A percentile compares a stretch with the other conserved stretches of the same genome.
phyloP scores from a whole-genome alignment of 202 grass and related monocot genomes.

The Carex arenaria region DNA sequence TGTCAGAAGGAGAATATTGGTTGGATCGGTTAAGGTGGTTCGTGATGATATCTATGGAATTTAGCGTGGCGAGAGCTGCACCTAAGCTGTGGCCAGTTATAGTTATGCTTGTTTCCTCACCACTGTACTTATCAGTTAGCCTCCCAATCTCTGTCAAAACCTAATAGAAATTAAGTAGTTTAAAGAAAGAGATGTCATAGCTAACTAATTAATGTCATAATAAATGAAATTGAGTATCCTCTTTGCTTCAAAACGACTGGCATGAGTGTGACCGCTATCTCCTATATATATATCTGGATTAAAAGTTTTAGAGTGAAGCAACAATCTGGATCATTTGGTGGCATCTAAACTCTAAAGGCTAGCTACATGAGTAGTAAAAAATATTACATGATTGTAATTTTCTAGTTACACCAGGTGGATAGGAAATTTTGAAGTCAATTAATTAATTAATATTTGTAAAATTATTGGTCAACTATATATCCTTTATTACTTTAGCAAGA shows the following conservation, averaged over 20 bases:
- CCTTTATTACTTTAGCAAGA: background rate
- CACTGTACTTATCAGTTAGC: conserved; percentile 33
- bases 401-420: background rate
- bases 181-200: background rate
- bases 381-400: background rate
- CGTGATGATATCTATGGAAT: conserved; percentile 48
- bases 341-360: background rate
- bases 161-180: conserved; percentile 20
- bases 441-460: background rate
- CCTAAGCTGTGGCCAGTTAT: conserved; percentile 77
- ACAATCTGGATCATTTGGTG: background rate
- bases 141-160: conserved; percentile 30
- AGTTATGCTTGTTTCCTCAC: conserved; percentile 54
- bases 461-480: background rate
- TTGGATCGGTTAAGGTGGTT: conserved; percentile 33
- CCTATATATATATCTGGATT: too few species aligned
- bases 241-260: background rate
- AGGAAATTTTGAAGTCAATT: background rate
- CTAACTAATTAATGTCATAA: background rate
- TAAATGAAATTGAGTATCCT: background rate
- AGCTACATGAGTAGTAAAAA: background rate
- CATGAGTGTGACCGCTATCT: background rate
- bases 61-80: conserved; percentile 54
- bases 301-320: background rate
- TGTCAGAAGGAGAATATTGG: conserved; percentile 1